These are phyloP conservation scores for Dactylellina leptospora DNA, from an alignment of 2,329 filamentous ascomycete genomes.

Conservation along the genomic window DNA sequence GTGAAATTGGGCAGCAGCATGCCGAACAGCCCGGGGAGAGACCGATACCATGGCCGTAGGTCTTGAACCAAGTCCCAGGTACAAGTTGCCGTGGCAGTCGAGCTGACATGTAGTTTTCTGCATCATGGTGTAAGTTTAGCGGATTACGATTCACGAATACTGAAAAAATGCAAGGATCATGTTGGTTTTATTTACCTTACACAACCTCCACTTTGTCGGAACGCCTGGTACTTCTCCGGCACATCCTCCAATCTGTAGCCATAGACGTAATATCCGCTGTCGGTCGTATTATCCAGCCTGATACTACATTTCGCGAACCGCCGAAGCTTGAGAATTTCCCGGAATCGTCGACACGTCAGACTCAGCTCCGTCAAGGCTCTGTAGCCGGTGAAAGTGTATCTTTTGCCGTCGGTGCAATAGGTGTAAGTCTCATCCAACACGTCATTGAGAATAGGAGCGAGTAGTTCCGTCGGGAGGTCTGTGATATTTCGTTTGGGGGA, in stretches of 20 bases:
- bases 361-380: conserved; percentile 17
- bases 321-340: conserved; percentile 5
- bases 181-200: background rate
- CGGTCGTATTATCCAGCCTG: conserved; percentile 6
- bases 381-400: background rate
- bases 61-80: conserved; percentile 7
- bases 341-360: conserved; percentile 28
- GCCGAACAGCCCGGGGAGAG: background rate
- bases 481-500: conserved; percentile 1
- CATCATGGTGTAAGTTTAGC: background rate
- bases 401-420: conserved; percentile 2
- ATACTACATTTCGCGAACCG: conserved; percentile 7
- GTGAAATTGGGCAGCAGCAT: conserved; percentile 10
- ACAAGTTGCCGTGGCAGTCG: background rate
- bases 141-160: background rate
- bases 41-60: conserved; percentile 11
- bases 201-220: background rate
- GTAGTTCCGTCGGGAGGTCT: conserved; percentile 32
- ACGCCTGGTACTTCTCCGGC: conserved; percentile 9
- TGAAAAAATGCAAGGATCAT: background rate
- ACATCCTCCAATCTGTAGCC: conserved; percentile 9
- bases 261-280: conserved; percentile 11
- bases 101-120: conserved; percentile 4
- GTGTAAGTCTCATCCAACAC: conserved; percentile 7
- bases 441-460: conserved; percentile 19